These are phyloP conservation scores for Rhodotorula sp. DNA, from an alignment of 1,284 basidiomycete genomes.

Conservation along the genomic window DNA sequence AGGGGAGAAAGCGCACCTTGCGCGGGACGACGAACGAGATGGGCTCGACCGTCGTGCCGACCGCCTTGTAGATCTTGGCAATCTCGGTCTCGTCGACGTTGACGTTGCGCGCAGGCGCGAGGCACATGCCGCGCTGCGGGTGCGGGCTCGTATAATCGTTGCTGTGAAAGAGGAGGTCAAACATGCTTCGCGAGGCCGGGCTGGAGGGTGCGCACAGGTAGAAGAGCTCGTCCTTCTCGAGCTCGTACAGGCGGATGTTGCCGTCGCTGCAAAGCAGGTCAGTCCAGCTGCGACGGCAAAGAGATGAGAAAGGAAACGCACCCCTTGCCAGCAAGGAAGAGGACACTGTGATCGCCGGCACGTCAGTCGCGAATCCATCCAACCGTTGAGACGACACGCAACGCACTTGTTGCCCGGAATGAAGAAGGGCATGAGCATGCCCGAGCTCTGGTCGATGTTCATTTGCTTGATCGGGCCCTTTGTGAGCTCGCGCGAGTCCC, in stretches of 20 bases:
- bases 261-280: constrained; percentile 60
- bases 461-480: constrained; percentile 68
- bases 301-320: constrained; percentile 13
- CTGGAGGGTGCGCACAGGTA: constrained; percentile 55
- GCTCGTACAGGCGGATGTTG: constrained; percentile 94
- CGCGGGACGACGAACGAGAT: constrained; percentile 92
- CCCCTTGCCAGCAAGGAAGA: constrained; percentile 77
- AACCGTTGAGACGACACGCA: too few relatives aligned
- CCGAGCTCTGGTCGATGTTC: constrained; percentile 80
- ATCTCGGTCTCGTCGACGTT: constrained; percentile 92
- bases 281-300: background rate
- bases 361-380: background rate
- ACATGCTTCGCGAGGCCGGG: accelerated
- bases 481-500: constrained; percentile 73
- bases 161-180: constrained; percentile 9
- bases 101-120: constrained; percentile 86
- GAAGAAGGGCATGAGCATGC: constrained; percentile 97
- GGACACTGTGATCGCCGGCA: constrained; percentile 53
- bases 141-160: constrained; percentile 87
- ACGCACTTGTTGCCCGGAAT: constrained; percentile 72
- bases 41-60: constrained; percentile 63
- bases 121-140: constrained; percentile 93
- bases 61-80: constrained; percentile 82
- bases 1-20: constrained; percentile 59
- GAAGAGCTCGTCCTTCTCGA: constrained; percentile 80